Conservation (phyloP, 352 stramenopile species). For the Pythium phragmiticola region DNA sequence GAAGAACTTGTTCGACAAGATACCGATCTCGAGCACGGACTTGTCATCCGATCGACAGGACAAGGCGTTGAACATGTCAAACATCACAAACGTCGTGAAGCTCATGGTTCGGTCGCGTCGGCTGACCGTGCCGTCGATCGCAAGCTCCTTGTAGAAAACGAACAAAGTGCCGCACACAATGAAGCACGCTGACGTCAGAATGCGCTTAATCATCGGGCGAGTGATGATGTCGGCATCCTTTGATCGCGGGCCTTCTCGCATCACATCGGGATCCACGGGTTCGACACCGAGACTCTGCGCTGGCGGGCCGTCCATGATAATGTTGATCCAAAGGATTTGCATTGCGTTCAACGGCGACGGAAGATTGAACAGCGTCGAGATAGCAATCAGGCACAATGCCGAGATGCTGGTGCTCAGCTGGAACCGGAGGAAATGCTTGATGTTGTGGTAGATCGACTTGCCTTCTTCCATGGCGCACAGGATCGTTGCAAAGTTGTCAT, state of each 20-base stretch:
- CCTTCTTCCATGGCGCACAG: conserved; percentile 94
- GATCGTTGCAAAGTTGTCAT: conserved; percentile 97
- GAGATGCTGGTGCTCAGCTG: conserved; percentile 96
- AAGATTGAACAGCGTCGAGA: conserved; percentile 63
- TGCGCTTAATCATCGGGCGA: conserved; percentile 57
- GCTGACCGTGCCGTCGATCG: conserved; percentile 88
- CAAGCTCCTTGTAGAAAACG: conserved; percentile 85
- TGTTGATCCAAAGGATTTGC: conserved; percentile 98
- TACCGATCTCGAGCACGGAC: conserved; percentile 91
- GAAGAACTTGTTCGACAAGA: conserved; percentile 94
- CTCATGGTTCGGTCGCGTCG: conserved; percentile 97
- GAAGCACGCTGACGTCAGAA: conserved; percentile 68
- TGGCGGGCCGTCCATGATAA: conserved; percentile 95
- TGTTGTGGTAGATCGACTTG: conserved; percentile 96
- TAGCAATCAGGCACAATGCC: conserved; percentile 82
- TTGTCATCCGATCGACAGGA: conserved; percentile 94
- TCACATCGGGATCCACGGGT: conserved; percentile 80
- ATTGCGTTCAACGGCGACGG: conserved; percentile 91
- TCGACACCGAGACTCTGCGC: conserved; percentile 87
- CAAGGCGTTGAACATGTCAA: conserved; percentile 98
- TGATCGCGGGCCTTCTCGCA: conserved; percentile 80
- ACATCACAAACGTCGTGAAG: conserved; percentile 99
- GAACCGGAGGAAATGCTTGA: conserved; percentile 97
- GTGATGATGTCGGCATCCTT: conserved; percentile 84
- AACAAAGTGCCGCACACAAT: conserved; percentile 81